Conservation (phyloP, 352 stramenopile genomes). For the Phytophthora fragariae region DNA sequence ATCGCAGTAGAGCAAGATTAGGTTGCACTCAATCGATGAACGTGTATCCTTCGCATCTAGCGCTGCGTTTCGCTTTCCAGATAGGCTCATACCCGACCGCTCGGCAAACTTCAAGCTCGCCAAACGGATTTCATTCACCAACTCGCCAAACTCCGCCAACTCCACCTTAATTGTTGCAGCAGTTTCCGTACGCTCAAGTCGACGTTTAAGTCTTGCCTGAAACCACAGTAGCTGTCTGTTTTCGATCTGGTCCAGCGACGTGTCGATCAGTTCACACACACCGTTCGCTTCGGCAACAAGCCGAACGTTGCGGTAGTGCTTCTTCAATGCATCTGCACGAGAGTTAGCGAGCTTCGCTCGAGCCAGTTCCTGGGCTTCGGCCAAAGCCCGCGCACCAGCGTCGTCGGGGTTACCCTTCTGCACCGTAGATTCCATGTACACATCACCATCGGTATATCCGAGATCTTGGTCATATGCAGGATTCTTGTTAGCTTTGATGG, state of each 20-base stretch:
- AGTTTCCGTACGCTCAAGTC: conserved; percentile 74
- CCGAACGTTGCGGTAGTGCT: conserved; percentile 89
- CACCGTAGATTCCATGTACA: conserved; percentile 79
- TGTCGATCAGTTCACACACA: conserved; percentile 77
- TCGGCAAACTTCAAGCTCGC: conserved; percentile 83
- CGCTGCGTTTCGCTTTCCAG: conserved; percentile 78
- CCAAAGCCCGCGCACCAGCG: conserved; percentile 67
- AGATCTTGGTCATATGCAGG: conserved; percentile 84
- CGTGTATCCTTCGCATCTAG: conserved; percentile 78
- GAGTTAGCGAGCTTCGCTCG: conserved; percentile 77
- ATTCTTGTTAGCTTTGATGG: conserved; percentile 85
- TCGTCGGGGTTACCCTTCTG: conserved; percentile 78
- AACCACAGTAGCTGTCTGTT: conserved; percentile 79
- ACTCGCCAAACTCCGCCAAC: conserved; percentile 77
- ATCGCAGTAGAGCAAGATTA: conserved; percentile 72
- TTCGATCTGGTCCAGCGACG: conserved; percentile 80
- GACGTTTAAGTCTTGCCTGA: conserved; percentile 76
- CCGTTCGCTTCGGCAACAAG: conserved; percentile 85
- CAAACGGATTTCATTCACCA: conserved; percentile 86
- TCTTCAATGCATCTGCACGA: conserved; percentile 80
- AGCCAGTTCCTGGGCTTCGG: conserved; percentile 71
- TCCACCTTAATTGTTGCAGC: conserved; percentile 90
- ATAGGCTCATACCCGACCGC: conserved; percentile 87
- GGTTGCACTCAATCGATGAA: conserved; percentile 75
- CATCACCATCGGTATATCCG: conserved; percentile 81